Evolutionary conservation across 225 moss, liverwort and hornwort species (phyloP), one percentile per base, ranked within the genome.

Genomic region (Sphagnum contortum): DNA sequence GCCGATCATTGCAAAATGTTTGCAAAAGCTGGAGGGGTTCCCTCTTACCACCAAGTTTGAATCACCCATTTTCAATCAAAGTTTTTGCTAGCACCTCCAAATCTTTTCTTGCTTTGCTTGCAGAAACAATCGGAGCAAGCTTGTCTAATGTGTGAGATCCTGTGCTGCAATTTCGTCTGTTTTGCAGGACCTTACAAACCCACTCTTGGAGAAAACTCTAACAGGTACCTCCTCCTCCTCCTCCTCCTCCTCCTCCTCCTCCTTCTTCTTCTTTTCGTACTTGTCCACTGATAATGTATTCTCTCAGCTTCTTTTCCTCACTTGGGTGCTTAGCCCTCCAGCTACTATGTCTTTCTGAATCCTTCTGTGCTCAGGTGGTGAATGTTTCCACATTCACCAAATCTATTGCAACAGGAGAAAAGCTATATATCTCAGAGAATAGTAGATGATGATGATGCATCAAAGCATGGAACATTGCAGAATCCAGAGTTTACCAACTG

Each of bases 121-220:
- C 8, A 45, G 12, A 6, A 13, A 7, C 13, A 7, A 7, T 7
- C 12, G 48, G n/a, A 50, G n/a, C 10, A 8, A 48, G 3, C 14
- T 13, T 49, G 48, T 65, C 11, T 8, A 12, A 45, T 59, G 29
- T 55, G 70, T 47, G 12, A 53, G 49, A 53, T 53, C 53, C 1
- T 53, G 9, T 4, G 45, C 12, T 3, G 3, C 60, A 3, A 47
- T 55, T 51, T 48, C 60, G 47, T 61, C 63, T 66, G n/a, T 13
- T 69, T 57, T 68, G 78, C 83, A 95, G 95, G 92, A 92, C 81
- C 79, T 95, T n/a, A 48, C 69, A 7, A 84, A 92, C 64, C 86
- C 89, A 3, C 62, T 89, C 53, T 73, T 95, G 70, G 76, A 80
- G 69, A 76, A 70, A 57, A 77, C 88, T 73, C 73, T 95, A 6